Percentiles rank a stretch among this genome's conserved stretches.
These are phyloP conservation scores for Solanum chmielewskii DNA, from an alignment of 257 asterid genomes.

Conservation along the genomic window DNA sequence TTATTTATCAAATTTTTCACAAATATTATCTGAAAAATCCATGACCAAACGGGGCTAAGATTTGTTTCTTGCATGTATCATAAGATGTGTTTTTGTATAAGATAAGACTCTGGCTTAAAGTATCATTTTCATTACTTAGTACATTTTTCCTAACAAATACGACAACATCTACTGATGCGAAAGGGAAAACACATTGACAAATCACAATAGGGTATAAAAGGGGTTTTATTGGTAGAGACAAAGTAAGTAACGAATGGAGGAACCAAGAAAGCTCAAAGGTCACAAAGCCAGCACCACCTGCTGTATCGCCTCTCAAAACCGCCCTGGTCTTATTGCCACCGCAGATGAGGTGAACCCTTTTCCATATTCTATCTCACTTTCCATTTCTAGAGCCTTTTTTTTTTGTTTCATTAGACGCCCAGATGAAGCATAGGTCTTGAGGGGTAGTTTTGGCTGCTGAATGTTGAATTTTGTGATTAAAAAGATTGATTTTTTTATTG, in stretches of 20 bases:
- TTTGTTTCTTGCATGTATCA: background rate
- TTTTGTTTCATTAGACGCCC: background rate
- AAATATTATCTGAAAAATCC: no score
- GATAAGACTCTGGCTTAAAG: background rate
- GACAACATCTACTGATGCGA: background rate
- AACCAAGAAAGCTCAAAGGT: constrained; percentile 62
- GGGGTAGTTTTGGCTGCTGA: background rate
- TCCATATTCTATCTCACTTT: background rate
- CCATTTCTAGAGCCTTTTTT: background rate
- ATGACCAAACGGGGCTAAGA: background rate
- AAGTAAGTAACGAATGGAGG: constrained; percentile 16
- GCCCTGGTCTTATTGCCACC: constrained; percentile 72
- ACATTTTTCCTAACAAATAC: background rate
- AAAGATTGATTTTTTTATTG: background rate
- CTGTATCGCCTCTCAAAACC: constrained; percentile 63
- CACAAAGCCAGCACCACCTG: constrained; percentile 66
- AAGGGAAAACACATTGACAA: background rate
- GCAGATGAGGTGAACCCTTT: constrained; percentile 55
- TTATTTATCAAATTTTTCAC: no score
- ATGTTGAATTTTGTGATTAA: background rate
- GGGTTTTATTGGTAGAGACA: background rate
- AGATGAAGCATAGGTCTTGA: background rate
- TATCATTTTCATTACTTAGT: background rate
- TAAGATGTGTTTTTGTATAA: background rate
- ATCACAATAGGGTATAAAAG: background rate